phyloP scores from a whole-genome alignment of 352 stramenopile species.

The Phytopythium litorale region DNA sequence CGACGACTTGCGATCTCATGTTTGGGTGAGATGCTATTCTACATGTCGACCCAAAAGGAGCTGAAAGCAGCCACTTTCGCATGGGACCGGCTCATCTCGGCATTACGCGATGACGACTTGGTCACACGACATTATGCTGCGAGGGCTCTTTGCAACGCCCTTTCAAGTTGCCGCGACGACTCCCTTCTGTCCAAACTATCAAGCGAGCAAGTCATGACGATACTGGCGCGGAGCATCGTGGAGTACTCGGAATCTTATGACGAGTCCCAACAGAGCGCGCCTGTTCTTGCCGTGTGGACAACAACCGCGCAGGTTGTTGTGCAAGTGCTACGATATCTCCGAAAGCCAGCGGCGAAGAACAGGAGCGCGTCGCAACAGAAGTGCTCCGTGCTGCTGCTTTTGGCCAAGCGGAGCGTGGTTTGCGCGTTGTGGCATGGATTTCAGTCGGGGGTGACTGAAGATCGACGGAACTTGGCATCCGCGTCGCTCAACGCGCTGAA shows the following conservation, averaged over 20 bases:
- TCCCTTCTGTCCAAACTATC: conserved; percentile 29
- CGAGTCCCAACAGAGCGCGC: neutral
- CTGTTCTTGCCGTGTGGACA: conserved; percentile 21
- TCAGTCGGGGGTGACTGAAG: conserved; percentile 7
- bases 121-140: conserved; percentile 50
- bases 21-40: conserved; percentile 73
- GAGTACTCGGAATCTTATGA: conserved; percentile 10
- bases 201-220: conserved; percentile 34
- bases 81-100: conserved; percentile 27
- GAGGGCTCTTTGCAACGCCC: conserved; percentile 58
- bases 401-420: conserved; percentile 33
- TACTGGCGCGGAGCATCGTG: conserved; percentile 27
- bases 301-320: conserved; percentile 42
- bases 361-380: conserved; percentile 24
- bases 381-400: conserved; percentile 28
- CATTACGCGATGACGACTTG: conserved; percentile 37
- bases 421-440: conserved; percentile 40
- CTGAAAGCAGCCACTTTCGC: conserved; percentile 28
- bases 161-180: conserved; percentile 35
- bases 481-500: conserved; percentile 69
- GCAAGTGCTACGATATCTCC: conserved; percentile 53
- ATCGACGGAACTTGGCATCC: conserved; percentile 27
- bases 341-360: conserved; percentile 17
- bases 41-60: conserved; percentile 58
- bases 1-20: conserved; percentile 38